Evolutionary conservation across 164 flowering plant species (phyloP), one percentile per base, ranked within the genome.

Genomic region (Tetrastigma voinierianum): DNA sequence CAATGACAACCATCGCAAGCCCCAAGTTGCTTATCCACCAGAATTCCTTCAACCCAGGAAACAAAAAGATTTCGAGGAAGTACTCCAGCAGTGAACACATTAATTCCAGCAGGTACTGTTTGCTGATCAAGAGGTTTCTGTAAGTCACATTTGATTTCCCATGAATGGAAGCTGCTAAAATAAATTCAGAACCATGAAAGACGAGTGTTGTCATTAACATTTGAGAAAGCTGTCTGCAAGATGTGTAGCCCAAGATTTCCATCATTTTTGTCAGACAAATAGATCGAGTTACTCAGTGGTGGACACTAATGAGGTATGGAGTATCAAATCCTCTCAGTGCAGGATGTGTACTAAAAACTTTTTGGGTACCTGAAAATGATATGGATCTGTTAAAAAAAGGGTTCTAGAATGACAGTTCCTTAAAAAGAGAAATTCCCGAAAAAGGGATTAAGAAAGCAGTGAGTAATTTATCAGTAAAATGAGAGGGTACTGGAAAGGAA

Each of bases 11-110:
- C 87, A 91, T 61, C n/a, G 65, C 74, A 69, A 96, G 87, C 5
- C 98, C 99, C 21, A 67, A 47, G 71, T 87, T 81, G 77, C 92
- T 90, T 20, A 91, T 62, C 89, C 89, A 84, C 96, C 95, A 85
- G 60, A 65, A 59, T 46, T 88, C 93, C 78, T 96, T 96, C 74
- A 85, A 51, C n/a, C 73, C 81, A 23, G 96, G 96, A 63, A 89
- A 83, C 11, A 93, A 59, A 21, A 66, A 2, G 65, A 82, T 64
- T 69, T 91, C 99, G 16, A 81, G 5, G 1, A 75, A 7, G 59
- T 96, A 96, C 74, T 96, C 98, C 44, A 87, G n/a, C 52, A 93
- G 40, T 2, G 93, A 84, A 58, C 73, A 77, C 12, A 77, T 18
- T 93, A 96, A 88, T 24, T 98, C 98, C n/a, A 93, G 5, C 55